Evolutionary conservation across 768 basidiomycete genomes (phyloP).

Genomic region (Kwoniella sp.): DNA sequence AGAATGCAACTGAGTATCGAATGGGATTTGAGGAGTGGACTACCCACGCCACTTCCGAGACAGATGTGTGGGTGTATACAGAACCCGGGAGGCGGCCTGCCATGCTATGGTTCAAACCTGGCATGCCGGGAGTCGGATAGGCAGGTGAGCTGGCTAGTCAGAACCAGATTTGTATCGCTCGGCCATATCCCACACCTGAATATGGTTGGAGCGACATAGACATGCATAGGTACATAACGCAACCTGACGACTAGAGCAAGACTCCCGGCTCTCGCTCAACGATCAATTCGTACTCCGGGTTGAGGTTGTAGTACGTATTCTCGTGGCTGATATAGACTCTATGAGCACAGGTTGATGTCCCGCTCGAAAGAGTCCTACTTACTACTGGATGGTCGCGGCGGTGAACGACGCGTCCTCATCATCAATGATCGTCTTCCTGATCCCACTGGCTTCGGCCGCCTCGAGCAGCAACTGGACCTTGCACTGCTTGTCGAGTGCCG

Average conservation of each 20-base stretch:
- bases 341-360: not conserved
- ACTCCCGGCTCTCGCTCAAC: slow-evolving; percentile 22
- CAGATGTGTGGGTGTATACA: not conserved
- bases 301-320: slow-evolving; percentile 29
- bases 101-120: no score
- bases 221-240: no score
- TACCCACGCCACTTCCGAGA: no score
- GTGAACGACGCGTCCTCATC: slow-evolving; percentile 33
- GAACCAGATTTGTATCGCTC: no score
- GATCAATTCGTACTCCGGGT: slow-evolving; percentile 29
- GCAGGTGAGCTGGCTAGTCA: no score
- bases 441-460: slow-evolving; percentile 28
- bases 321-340: slow-evolving; percentile 15
- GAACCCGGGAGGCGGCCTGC: not conserved
- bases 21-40: no score
- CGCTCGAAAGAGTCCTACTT: slow-evolving; percentile 2
- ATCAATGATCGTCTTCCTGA: slow-evolving; percentile 25
- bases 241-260: slow-evolving; percentile 10
- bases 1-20: not conserved
- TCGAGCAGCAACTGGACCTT: slow-evolving; percentile 34
- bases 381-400: slow-evolving; percentile 32
- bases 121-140: no score
- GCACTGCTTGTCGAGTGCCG: slow-evolving; percentile 37
- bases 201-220: no score
- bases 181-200: no score